Evolutionary conservation across 352 stramenopile genomes (phyloP), one percentile per base, ranked within the genome.

Genomic region (Phytophthora pisi): DNA sequence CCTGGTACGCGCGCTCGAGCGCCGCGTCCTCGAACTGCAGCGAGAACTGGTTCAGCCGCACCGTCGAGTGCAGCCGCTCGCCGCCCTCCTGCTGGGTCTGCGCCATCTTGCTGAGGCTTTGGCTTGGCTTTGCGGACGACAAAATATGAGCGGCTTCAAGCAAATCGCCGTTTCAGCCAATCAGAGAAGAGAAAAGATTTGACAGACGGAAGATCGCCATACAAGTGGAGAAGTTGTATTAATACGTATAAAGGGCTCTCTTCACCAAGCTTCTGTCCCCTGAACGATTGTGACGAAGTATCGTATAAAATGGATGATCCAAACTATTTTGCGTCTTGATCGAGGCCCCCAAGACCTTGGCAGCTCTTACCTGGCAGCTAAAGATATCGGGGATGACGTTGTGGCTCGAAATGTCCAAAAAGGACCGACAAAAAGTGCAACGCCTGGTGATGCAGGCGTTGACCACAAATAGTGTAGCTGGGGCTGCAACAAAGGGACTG

Each of bases 41-140:
- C 57, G 87, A 86, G 71, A 89, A 93, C 62, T 90, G 80, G 71
- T 93, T 91, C 18, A 95, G 71, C 2, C 84, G 82, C 66, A 95
- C 87, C 18, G 87, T 95, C 65, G 87, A 92, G 73, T 95, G 86
- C 61, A 82, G 47, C 4, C 75, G 68, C 50, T 73, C 68, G 47
- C 49, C 40, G 47, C 49, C 40, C 43, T 45, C 61, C 18, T 45
- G 13, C 38, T 20, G 38, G 11, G 13, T 7, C 34, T 40, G 10
- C 10, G 10, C 34, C 34, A 40, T 40, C 0, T 5, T 40, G 34
- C 7, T 34, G 30, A 34, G 20, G 28, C 28, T 31, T 31, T 6
- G 28, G 28, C 5, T 9, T 40, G 34, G 30, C 30, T 40, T 4
- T 9, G 15, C 4, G 13, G 28, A 31, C 28, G 34, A 42, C 13